Evolutionary conservation across 2,329 filamentous ascomycete genomes (phyloP), one percentile per base, ranked within the genome.

Genomic region (Monosporascus sp.): DNA sequence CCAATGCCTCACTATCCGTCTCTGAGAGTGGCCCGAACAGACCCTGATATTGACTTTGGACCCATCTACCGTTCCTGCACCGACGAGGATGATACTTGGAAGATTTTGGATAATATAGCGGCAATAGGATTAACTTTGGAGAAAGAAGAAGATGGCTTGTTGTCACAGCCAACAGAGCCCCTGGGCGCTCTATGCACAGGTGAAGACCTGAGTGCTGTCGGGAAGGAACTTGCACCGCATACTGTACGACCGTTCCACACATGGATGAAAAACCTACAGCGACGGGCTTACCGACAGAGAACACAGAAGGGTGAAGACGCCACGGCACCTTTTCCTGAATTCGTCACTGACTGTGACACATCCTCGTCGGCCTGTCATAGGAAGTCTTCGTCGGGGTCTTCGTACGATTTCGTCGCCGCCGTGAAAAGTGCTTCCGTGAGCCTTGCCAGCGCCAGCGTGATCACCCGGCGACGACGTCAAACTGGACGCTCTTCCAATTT

Each of bases 391-490:
- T 89, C 89, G 14, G 80, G 80, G 1, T 90, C 88, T 6, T 95
- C 91, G 0, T 84, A 89, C 54, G 87, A 82, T 2, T 91, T 92
- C 64, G 83, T 97, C 39, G 83, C 85, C n/a, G 86, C 83, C 17
- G 80, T 95, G 60, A 90, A 87, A 66, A 94, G 90, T 57, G 88
- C 89, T 50, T 92, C 87, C 54, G 78, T 90, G 55, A 96, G 90
- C 54, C 74, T 92, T 54, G 81, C 84, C 47, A 90, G 86, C 62
- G 78, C 82, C 59, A 95, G 89, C 69, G 76, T 87, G 54, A 75
- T 82, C 47, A 81, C 82, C 34, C 79, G 81, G 50, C 86, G 85
- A 11, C 78, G 79, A 54, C 75, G 70, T 55, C 75, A 76, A 50
- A 76, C 74, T 8, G 67, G 71, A 22, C 76, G 75, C 50, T 82